Conservation (phyloP, 805 yeast species). For the Helenozyma rhizophorensis region DNA sequence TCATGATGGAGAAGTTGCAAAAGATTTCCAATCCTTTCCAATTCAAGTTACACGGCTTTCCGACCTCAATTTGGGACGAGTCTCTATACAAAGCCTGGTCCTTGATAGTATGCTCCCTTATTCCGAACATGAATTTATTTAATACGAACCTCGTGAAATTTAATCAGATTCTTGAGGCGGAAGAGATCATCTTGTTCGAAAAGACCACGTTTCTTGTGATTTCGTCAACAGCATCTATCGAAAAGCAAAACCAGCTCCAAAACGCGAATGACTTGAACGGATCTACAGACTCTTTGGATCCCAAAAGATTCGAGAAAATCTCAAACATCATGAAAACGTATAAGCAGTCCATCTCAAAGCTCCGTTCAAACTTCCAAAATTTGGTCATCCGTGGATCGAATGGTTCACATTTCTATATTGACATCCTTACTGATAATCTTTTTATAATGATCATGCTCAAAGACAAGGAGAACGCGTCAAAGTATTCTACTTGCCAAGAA, state of each 20-base stretch:
- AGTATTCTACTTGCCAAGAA: constrained; percentile 29
- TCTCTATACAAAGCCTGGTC: constrained; percentile 96
- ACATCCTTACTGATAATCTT: constrained; percentile 55
- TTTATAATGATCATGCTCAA: constrained; percentile 57
- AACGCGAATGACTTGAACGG: constrained; percentile 4
- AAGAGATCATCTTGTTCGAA: constrained; percentile 88
- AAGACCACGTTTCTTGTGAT: constrained; percentile 86
- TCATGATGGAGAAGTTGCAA: constrained; percentile 79
- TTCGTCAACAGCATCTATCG: constrained; percentile 50
- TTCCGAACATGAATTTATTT: constrained; percentile 82
- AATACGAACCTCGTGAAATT: constrained; percentile 72
- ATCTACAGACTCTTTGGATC: constrained; percentile 50
- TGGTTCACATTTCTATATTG: constrained; percentile 45
- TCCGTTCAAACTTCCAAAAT: constrained; percentile 79
- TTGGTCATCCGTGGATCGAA: constrained; percentile 62
- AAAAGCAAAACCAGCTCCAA: constrained; percentile 19
- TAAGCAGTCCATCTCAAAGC: constrained; percentile 85
- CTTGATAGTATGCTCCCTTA: constrained; percentile 87
- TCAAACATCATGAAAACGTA: constrained; percentile 91
- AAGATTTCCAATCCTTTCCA: constrained; percentile 63
- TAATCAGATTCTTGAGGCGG: constrained; percentile 72
- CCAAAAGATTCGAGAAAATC: constrained; percentile 90
- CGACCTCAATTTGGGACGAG: constrained; percentile 97
- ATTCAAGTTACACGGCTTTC: constrained; percentile 76
- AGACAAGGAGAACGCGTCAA: constrained; percentile 26